Percentiles rank a stretch among this genome's conserved stretches.
These are phyloP conservation scores for Saturnispora hagleri DNA, from an alignment of 805 yeast genomes.

Conservation along the genomic window DNA sequence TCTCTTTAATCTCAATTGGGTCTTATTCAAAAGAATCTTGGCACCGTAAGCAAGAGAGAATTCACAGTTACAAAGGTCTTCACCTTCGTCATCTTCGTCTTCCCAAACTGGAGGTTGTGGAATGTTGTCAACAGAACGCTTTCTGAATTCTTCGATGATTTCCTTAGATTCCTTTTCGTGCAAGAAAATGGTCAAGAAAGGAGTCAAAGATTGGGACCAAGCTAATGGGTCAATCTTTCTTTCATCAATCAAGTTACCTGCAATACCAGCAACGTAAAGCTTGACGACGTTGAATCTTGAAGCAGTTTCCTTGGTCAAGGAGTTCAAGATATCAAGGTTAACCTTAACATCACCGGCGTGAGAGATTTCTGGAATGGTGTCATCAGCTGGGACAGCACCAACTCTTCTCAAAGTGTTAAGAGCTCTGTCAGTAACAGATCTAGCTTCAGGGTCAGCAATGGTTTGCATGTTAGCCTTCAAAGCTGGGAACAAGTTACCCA, in stretches of 20 bases:
- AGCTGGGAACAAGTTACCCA: constrained; percentile 92
- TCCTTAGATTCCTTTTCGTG: constrained; percentile 90
- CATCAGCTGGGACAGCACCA: constrained; percentile 90
- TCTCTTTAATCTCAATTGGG: constrained; percentile 97
- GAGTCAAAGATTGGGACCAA: constrained; percentile 84
- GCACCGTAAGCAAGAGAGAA: constrained; percentile 99
- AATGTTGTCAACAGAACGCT: constrained; percentile 94
- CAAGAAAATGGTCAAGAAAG: constrained; percentile 92
- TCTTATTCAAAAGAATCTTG: constrained; percentile 98
- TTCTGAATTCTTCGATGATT: constrained; percentile 88
- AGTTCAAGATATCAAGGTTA: constrained; percentile 72
- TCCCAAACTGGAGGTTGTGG: constrained; percentile 89
- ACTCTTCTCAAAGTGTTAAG: constrained; percentile 96
- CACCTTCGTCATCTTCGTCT: constrained; percentile 97
- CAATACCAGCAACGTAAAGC: constrained; percentile 86
- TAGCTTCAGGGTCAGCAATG: constrained; percentile 99
- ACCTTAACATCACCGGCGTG: constrained; percentile 96
- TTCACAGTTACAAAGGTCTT: constrained; percentile 99
- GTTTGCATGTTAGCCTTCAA: constrained; percentile 87
- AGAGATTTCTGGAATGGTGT: constrained; percentile 91
- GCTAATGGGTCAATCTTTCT: constrained; percentile 86
- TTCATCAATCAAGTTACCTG: constrained; percentile 98
- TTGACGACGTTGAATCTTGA: constrained; percentile 72
- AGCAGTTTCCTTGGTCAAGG: constrained; percentile 60
- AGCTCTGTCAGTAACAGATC: constrained; percentile 96